Evolutionary conservation across 768 basidiomycete genomes (phyloP), one percentile per base, ranked within the genome.

Genomic region (Candolleomyces aberdarensis): DNA sequence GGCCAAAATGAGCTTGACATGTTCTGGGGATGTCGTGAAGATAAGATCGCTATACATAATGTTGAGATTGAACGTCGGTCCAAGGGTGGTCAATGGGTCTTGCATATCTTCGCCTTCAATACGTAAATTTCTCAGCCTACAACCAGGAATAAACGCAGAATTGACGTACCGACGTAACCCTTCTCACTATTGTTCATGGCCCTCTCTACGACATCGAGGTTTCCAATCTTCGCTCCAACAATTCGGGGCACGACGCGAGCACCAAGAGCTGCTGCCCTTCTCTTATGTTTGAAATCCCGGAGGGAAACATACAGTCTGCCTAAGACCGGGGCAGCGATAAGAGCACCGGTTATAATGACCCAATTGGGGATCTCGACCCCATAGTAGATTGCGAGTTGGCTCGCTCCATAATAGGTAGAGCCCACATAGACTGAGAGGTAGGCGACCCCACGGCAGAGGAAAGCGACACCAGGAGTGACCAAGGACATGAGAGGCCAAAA

Each of bases 1-100:
- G 0, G 84, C 76, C 3, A 87, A 70, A 17, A 86, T 83, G 3
- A 76, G 66, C 68, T 87, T 85, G 68, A 86, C 79, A 56, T 86
- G 79, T 39, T 83, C 79, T 1, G 85, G 85, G 20, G 74, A 77
- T 0, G 73, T 72, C 2, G 85, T 86, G 44, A 85, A 73, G 26
- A 83, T 61, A 11, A 78, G 39, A 63, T 82, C 75, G 6, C 74
- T 71, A 74, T 79, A 84, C 62, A 85, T 62, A 17, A 83, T 60
- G 5, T 76, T 72, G 56, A 83, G 44, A 63, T 82, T 83, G 60
- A 76, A 66, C n/a, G 78, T 75, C 7, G 78, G 78, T 1, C 84
- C 85, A 11, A 63, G 59, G 32, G 65, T 61, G 26, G 72, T 36
- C 71, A 6, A 79, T 26, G 5, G 71, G 50, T 11, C 80, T 75